phyloP scores from a whole-genome alignment of 1,284 basidiomycete species.

The Singerocomus inundabilis region DNA sequence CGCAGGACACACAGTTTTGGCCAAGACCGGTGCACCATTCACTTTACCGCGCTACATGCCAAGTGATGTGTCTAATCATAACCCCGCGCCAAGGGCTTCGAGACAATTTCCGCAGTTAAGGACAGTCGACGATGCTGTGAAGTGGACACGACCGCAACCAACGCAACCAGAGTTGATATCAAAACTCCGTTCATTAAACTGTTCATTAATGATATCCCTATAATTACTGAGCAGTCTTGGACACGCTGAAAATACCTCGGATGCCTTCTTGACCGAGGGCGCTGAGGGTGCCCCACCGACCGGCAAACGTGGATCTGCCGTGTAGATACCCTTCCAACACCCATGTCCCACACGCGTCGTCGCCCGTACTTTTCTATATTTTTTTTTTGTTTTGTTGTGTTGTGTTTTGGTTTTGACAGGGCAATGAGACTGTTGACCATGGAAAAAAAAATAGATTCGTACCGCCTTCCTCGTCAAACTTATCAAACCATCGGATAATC shows the following conservation, averaged over 20 bases:
- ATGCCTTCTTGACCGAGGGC: conserved; percentile 31
- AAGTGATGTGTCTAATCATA: conserved; percentile 14
- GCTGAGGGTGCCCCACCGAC: conserved; percentile 27
- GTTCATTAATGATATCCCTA: conserved; percentile 27
- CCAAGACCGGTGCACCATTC: conserved; percentile 4
- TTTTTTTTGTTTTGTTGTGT: no score
- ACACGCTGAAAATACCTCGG: conserved; percentile 57
- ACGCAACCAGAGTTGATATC: conserved; percentile 11
- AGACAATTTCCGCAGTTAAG: conserved; percentile 32
- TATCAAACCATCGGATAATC: conserved; percentile 50
- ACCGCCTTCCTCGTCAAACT: conserved; percentile 39
- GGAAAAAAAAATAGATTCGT: conserved; percentile 8
- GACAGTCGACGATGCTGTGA: conserved; percentile 9
- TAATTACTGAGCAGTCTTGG: conserved; percentile 36
- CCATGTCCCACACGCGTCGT: conserved; percentile 36
- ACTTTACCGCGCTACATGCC: conserved; percentile 17
- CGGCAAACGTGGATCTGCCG: conserved; percentile 29
- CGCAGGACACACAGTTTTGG: conserved; percentile 18
- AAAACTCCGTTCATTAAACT: conserved; percentile 30
- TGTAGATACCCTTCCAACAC: conserved; percentile 35
- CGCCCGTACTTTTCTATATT: conserved; percentile 24
- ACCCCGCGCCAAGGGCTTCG: conserved; percentile 17
- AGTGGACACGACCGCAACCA: conserved; percentile 1
- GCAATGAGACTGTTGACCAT: not conserved
- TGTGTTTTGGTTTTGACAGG: not conserved